A percentile compares a stretch with the other conserved stretches of the same genome.
Evolutionary conservation across 805 yeast genomes (phyloP).

Genomic region (Groenewaldozyma salmanticensis): DNA sequence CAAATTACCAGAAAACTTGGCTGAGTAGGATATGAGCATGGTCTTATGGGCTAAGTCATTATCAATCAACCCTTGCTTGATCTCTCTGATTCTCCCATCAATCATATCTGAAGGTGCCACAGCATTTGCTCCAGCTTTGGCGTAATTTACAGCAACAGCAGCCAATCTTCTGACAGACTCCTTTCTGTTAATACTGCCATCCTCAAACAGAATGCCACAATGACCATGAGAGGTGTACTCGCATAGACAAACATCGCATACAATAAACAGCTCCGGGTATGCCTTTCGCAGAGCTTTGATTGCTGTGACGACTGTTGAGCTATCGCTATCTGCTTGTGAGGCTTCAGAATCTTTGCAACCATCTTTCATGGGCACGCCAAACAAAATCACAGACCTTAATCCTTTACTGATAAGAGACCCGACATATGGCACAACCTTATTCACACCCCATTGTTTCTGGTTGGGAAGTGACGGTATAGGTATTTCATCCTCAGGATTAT

Average conservation of each 20-base stretch:
- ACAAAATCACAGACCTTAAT: conserved; percentile 71
- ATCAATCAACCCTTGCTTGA: conserved; percentile 72
- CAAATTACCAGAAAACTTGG: conserved; percentile 82
- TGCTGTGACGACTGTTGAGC: conserved; percentile 86
- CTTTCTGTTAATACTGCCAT: conserved; percentile 74
- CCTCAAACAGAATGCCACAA: conserved; percentile 84
- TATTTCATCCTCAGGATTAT: conserved; percentile 68
- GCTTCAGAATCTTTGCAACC: conserved; percentile 76
- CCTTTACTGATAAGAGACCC: conserved; percentile 67
- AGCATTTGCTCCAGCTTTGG: conserved; percentile 88
- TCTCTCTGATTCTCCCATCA: conserved; percentile 86
- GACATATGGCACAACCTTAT: conserved; percentile 66
- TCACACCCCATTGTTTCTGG: conserved; percentile 79
- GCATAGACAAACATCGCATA: conserved; percentile 94
- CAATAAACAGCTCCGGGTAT: conserved; percentile 77
- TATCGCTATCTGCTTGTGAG: conserved; percentile 88
- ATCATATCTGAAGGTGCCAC: conserved; percentile 98
- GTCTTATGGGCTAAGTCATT: conserved; percentile 80
- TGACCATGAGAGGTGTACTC: conserved; percentile 98
- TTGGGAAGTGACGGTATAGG: conserved; percentile 73
- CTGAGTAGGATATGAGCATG: conserved; percentile 87
- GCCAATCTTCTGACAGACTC: conserved; percentile 73
- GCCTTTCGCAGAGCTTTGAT: conserved; percentile 51
- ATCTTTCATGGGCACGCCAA: conserved; percentile 78
- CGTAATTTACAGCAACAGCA: conserved; percentile 91